Evolutionary conservation across 495 filamentous ascomycete genomes (phyloP).

Genomic region (Hypoxylon trugodes): DNA sequence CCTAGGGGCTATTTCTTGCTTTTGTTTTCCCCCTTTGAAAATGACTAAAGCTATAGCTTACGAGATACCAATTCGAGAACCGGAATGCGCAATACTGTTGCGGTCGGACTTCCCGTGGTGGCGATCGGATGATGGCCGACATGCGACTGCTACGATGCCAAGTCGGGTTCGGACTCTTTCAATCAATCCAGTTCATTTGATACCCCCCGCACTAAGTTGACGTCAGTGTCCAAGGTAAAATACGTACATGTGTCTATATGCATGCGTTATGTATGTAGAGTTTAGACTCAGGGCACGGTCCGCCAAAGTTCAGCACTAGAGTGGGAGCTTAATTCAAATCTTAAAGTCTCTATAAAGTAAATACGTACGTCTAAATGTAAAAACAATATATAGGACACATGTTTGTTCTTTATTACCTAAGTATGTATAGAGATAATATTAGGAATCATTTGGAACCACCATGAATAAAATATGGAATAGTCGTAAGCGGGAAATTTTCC

Average conservation of each 20-base stretch:
- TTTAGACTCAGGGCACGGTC: slow-evolving; percentile 17
- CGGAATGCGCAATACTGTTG: background rate
- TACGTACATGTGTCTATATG: too few relatives aligned
- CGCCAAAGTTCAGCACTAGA: slow-evolving; percentile 19
- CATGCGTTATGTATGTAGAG: background rate
- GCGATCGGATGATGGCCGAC: slow-evolving; percentile 10
- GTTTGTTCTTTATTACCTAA: background rate
- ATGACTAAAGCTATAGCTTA: slow-evolving; percentile 18
- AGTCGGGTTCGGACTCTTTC: background rate
- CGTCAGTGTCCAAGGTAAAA: slow-evolving; percentile 2
- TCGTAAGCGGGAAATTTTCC: slow-evolving; percentile 19
- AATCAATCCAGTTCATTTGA: background rate
- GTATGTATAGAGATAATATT: background rate
- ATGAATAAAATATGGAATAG: background rate
- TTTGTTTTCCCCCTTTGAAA: background rate
- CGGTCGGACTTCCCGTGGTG: slow-evolving; percentile 14
- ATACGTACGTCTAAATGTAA: background rate
- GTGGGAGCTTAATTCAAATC: slow-evolving; percentile 24
- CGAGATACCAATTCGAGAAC: slow-evolving; percentile 1
- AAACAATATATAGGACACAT: background rate
- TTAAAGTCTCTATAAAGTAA: background rate
- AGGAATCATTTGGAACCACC: too few relatives aligned
- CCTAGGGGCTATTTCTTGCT: slow-evolving; percentile 14
- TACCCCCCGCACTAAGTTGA: background rate
- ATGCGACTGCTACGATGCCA: slow-evolving; percentile 2